phyloP scores from a whole-genome alignment of 352 stramenopile species.

The Globisporangium nunn region DNA sequence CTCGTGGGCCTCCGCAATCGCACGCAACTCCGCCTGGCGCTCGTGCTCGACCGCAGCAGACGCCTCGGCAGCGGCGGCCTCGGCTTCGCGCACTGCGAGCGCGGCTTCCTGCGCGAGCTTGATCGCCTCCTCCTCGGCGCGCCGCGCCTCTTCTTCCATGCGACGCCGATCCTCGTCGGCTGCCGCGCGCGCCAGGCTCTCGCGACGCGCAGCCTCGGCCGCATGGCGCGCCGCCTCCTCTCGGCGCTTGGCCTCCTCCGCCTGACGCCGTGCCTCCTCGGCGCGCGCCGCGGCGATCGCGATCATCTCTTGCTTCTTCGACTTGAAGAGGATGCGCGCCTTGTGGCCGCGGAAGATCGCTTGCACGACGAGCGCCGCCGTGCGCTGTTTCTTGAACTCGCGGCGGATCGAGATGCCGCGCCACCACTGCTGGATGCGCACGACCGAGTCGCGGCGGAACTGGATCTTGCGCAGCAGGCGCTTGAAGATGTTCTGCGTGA shows the following conservation, averaged over 20 bases:
- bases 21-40: slow-evolving; percentile 71
- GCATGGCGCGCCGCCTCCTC: slow-evolving; percentile 65
- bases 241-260: slow-evolving; percentile 74
- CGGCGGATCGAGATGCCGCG: slow-evolving; percentile 61
- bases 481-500: slow-evolving; percentile 52
- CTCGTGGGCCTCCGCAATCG: slow-evolving; percentile 67
- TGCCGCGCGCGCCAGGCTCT: slow-evolving; percentile 44
- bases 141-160: slow-evolving; percentile 67
- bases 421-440: slow-evolving; percentile 84
- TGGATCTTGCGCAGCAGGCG: slow-evolving; percentile 50
- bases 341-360: slow-evolving; percentile 75
- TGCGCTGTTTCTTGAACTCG: slow-evolving; percentile 79
- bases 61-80: slow-evolving; percentile 64
- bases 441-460: slow-evolving; percentile 47
- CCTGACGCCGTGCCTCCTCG: slow-evolving; percentile 61
- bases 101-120: slow-evolving; percentile 48
- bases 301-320: slow-evolving; percentile 83
- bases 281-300: slow-evolving; percentile 65
- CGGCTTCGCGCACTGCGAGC: slow-evolving; percentile 46
- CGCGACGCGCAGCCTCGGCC: slow-evolving; percentile 45
- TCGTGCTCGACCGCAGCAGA: slow-evolving; percentile 73
- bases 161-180: slow-evolving; percentile 51
- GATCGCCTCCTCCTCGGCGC: slow-evolving; percentile 58
- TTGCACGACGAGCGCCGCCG: slow-evolving; percentile 63
- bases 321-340: slow-evolving; percentile 68